These are phyloP conservation scores for Penicillium paneum DNA, from an alignment of 2,329 filamentous ascomycete species.

Conservation along the genomic window DNA sequence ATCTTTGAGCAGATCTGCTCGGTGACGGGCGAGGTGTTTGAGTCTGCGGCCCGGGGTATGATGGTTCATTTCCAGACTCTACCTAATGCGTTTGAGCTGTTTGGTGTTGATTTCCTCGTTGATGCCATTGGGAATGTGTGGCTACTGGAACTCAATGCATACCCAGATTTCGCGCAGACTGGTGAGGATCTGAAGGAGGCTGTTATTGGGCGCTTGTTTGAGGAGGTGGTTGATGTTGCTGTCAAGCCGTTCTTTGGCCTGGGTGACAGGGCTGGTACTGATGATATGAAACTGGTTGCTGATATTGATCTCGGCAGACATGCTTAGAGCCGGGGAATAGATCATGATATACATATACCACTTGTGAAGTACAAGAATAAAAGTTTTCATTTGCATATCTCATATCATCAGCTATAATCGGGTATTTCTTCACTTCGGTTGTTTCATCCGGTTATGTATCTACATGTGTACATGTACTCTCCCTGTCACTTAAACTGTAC, in stretches of 20 bases:
- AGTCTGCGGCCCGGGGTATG: constrained; percentile 80
- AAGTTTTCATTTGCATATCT: constrained; percentile 1
- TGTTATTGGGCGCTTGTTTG: constrained; percentile 74
- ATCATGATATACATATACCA: constrained; percentile 1
- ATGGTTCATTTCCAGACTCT: constrained; percentile 87
- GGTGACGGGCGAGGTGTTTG: constrained; percentile 74
- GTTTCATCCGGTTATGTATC: not conserved
- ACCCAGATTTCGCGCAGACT: constrained; percentile 93
- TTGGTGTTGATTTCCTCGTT: constrained; percentile 86
- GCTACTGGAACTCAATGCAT: constrained; percentile 91
- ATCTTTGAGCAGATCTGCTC: constrained; percentile 72
- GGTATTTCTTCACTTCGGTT: not conserved
- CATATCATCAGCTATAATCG: not conserved
- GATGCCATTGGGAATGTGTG: constrained; percentile 63
- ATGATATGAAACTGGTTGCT: constrained; percentile 39
- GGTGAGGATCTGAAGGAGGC: constrained; percentile 65
- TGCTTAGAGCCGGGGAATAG: constrained; percentile 15
- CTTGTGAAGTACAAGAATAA: constrained; percentile 7
- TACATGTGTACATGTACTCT: not conserved
- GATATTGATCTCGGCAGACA: constrained; percentile 43
- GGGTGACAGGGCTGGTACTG: constrained; percentile 20
- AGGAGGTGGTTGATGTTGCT: constrained; percentile 65
- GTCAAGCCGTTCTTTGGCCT: constrained; percentile 66
- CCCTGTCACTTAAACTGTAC: not conserved
- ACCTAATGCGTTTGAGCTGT: constrained; percentile 86